A percentile compares a stretch with the other conserved stretches of the same genome.
These are phyloP conservation scores for Oryza australiensis DNA, from an alignment of 176 grass and related monocot genomes.

Conservation along the genomic window DNA sequence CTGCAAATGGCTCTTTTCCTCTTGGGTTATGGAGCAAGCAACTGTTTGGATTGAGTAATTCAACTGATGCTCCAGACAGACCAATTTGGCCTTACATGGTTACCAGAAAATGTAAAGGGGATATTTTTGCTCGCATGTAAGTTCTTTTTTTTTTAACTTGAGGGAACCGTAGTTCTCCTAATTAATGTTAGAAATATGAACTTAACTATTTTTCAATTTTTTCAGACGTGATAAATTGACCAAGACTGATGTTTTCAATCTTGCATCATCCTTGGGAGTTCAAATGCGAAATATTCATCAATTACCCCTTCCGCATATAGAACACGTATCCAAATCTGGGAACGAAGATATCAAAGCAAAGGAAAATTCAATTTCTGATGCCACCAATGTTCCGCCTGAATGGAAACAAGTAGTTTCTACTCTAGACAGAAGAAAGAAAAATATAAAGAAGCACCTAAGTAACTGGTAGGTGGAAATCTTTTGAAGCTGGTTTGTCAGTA, in stretches of 20 bases:
- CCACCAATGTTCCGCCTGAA: slow-evolving; percentile 45
- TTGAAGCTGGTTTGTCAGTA: slow-evolving; percentile 8
- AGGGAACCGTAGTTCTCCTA: background rate
- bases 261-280: slow-evolving; percentile 91
- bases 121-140: slow-evolving; percentile 93
- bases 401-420: slow-evolving; percentile 64
- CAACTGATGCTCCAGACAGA: slow-evolving; percentile 39
- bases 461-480: slow-evolving; percentile 57
- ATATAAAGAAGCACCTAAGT: slow-evolving; percentile 62
- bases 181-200: slow-evolving; percentile 28
- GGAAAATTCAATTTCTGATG: slow-evolving; percentile 12
- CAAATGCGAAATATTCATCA: slow-evolving; percentile 81
- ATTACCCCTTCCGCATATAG: slow-evolving; percentile 59
- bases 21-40: slow-evolving; percentile 92
- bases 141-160: slow-evolving; percentile 37
- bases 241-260: slow-evolving; percentile 61
- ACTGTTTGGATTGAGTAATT: slow-evolving; percentile 47
- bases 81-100: slow-evolving; percentile 92
- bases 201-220: slow-evolving; percentile 6
- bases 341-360: slow-evolving; percentile 22
- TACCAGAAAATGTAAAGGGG: slow-evolving; percentile 85
- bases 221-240: slow-evolving; percentile 78
- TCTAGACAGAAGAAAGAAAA: slow-evolving; percentile 63
- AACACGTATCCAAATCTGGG: slow-evolving; percentile 24
- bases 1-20: slow-evolving; percentile 54